phyloP scores from a whole-genome alignment of 257 asterid genomes.

The Nicotiana tomentosiformis region DNA sequence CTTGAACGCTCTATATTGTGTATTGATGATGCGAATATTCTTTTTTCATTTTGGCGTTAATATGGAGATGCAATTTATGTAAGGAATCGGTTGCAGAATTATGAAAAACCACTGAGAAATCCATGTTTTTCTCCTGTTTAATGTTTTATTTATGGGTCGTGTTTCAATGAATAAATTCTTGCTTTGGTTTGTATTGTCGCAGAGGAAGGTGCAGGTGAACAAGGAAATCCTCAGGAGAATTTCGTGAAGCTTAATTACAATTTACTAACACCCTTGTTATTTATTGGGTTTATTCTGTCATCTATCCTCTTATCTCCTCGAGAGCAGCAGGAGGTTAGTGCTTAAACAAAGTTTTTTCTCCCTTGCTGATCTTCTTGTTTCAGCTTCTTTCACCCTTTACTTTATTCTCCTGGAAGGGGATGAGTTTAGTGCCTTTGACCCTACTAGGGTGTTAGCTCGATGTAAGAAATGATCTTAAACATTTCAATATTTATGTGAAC shows the following conservation, averaged over 20 bases:
- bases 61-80: background rate
- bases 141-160: background rate
- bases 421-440: background rate
- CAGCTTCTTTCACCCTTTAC: background rate
- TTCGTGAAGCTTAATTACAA: slow-evolving; percentile 23
- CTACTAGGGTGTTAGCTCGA: background rate
- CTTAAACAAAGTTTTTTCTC: background rate
- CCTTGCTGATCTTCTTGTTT: background rate
- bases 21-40: background rate
- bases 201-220: slow-evolving; percentile 46
- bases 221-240: slow-evolving; percentile 26
- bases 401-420: background rate
- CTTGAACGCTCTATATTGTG: background rate
- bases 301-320: slow-evolving; percentile 14
- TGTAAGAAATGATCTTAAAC: background rate
- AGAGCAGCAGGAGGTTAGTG: slow-evolving; percentile 51
- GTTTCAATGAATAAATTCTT: background rate
- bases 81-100: background rate
- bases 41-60: background rate
- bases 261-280: slow-evolving; percentile 13
- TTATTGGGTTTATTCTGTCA: slow-evolving; percentile 27
- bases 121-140: background rate
- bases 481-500: background rate
- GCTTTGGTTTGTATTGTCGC: slow-evolving; percentile 14
- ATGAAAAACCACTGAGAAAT: background rate